Evolutionary conservation across 768 basidiomycete genomes (phyloP), one percentile per base, ranked within the genome.

Genomic region (Boletus rufocinnamomeus): DNA sequence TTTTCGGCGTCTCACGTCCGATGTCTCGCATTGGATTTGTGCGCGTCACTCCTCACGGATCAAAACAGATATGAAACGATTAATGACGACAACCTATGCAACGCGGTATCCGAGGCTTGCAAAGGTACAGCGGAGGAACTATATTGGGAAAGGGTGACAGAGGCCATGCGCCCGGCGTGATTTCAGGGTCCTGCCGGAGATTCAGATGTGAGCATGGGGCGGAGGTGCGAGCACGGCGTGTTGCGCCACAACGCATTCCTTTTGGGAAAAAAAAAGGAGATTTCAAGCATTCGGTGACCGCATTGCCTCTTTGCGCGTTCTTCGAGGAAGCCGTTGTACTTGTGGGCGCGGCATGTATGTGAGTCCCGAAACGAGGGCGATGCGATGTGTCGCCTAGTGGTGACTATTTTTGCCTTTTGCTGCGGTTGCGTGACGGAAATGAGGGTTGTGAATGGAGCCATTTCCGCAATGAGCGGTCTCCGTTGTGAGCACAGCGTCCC

Each of bases 11-110:
- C 76, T 38, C 67, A 70, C 23, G 61, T 86, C 44, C 81, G 84
- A 56, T 75, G 78, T 34, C 77, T 93, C 23, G 86, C 81, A 19
- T 68, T 96, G 62, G 87, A 93, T 66, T 74, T 90, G 40, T 87
- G 77, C 16, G 75, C 72, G 19, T 70, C 67, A 10, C 63, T 80
- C 9, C 50, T 69, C 8, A 49, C 57, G 37, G 62, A 65, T 58
- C 63, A 63, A 38, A 37, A 35, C 48, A 50, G 37, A 51, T 47
- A 32, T 55, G 57, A 52, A 25, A 54, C 61, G 19, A 50, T 40
- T 17, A 19, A 50, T 50, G 66, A 66, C 8, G 68, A 61, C 28
- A 50, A 51, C 11, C 61, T 75, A 8, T 41, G 49, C 46, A 38
- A 60, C 50, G 72, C 69, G 46, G 65, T 69, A 34, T 65, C 57